Percentiles rank a stretch among this genome's conserved stretches.
Conservation (phyloP, 176 grass and related monocot genomes). For the Oryza glaberrima region DNA sequence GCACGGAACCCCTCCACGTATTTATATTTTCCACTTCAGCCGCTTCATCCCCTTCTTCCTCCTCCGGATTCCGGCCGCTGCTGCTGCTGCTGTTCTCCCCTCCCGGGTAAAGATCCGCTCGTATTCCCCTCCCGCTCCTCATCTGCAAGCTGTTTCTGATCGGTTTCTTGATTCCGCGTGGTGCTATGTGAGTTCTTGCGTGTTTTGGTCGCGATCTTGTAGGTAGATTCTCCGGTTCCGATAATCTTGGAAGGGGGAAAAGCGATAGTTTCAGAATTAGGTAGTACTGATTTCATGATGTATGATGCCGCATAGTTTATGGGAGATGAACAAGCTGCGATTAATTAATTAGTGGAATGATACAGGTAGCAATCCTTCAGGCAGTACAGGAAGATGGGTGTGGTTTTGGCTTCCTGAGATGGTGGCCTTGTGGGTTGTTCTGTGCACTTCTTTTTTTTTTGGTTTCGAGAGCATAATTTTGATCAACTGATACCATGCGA, state of each 20-base stretch:
- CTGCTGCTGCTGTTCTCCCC: neutral
- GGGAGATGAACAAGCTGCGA: neutral
- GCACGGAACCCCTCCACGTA: constrained; percentile 33
- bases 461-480: neutral
- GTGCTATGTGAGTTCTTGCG: neutral
- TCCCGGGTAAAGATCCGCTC: constrained; percentile 7
- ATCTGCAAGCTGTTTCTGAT: neutral
- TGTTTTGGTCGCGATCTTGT: constrained; percentile 4
- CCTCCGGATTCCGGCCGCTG: neutral
- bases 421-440: neutral
- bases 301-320: neutral
- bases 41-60: neutral
- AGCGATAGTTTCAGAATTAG: neutral
- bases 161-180: neutral
- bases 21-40: constrained; percentile 34
- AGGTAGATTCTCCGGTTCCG: neutral
- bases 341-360: neutral
- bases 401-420: neutral
- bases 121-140: neutral
- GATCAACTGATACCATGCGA: neutral
- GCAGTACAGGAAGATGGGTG: neutral
- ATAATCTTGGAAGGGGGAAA: neutral
- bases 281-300: neutral
- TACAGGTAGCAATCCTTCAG: neutral
- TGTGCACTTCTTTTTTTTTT: neutral